phyloP scores from a whole-genome alignment of 1,284 basidiomycete genomes.

The Heterobasidion annosum region DNA sequence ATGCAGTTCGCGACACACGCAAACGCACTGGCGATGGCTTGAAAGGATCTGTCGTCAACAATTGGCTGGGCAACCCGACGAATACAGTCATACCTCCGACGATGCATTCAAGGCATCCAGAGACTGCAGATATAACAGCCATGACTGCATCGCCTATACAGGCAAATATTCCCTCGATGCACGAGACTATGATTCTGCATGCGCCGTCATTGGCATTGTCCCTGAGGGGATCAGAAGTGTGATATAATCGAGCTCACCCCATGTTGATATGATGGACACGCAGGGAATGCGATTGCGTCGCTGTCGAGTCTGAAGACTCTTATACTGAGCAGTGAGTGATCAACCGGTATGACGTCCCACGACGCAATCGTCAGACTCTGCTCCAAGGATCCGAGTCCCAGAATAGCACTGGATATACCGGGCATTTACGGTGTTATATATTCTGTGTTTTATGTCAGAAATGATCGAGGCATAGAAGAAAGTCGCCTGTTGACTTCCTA shows the following conservation, averaged over 20 bases:
- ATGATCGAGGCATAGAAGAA: too few species aligned
- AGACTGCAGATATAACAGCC: constrained; percentile 26
- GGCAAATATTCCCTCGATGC: constrained; percentile 26
- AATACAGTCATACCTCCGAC: constrained; percentile 25
- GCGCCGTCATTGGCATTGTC: neutral
- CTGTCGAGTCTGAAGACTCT: neutral
- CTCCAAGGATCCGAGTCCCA: too few species aligned
- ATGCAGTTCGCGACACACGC: constrained; percentile 20
- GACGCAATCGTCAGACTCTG: too few species aligned
- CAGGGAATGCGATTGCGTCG: neutral
- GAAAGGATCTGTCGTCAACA: constrained; percentile 1
- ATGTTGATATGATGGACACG: neutral
- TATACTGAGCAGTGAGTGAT: too few species aligned
- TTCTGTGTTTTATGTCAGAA: too few species aligned
- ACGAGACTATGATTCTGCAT: constrained; percentile 24
- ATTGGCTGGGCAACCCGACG: neutral
- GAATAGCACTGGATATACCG: too few species aligned
- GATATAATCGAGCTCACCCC: neutral
- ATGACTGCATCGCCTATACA: constrained; percentile 36
- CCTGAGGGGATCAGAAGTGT: too few species aligned
- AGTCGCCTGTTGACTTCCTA: too few species aligned
- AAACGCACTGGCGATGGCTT: constrained; percentile 26
- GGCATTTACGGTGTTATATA: too few species aligned
- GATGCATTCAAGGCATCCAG: constrained; percentile 35
- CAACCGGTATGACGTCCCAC: too few species aligned